phyloP scores from a whole-genome alignment of 352 stramenopile genomes.

The Pythium coloratum region DNA sequence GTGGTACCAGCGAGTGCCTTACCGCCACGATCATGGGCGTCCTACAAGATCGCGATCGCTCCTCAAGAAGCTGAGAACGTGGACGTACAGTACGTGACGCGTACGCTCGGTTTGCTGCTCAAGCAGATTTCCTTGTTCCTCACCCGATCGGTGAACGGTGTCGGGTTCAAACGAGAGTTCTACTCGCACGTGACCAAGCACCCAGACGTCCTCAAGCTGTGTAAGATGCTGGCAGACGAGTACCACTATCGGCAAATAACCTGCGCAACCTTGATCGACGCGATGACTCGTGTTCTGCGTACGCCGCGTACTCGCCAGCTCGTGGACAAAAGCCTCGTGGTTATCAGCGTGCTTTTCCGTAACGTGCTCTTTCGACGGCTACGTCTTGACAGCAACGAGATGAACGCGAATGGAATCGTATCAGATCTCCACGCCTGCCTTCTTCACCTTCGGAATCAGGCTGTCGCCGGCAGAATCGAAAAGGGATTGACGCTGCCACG shows the following conservation, averaged over 20 bases:
- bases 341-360: constrained; percentile 12
- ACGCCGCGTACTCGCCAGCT: constrained; percentile 18
- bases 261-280: constrained; percentile 7
- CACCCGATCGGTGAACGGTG: constrained; percentile 33
- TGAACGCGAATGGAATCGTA: not conserved
- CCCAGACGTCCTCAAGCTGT: constrained; percentile 1
- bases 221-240: constrained; percentile 11
- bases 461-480: constrained; percentile 1
- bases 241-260: constrained; percentile 2
- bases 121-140: constrained; percentile 28
- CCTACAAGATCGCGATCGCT: constrained; percentile 34
- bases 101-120: constrained; percentile 38
- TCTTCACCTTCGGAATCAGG: constrained; percentile 6
- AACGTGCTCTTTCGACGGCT: constrained; percentile 9
- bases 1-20: not conserved
- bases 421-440: constrained; percentile 6
- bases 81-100: constrained; percentile 32
- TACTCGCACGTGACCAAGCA: not conserved
- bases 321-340: constrained; percentile 13
- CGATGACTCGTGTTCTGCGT: constrained; percentile 12
- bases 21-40: constrained; percentile 8
- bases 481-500: not conserved
- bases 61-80: constrained; percentile 32
- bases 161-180: not conserved
- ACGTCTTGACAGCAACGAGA: not conserved